Base-by-base conservation (phyloP, 495 filamentous ascomycete genomes). In the Sporormia fimetaria region DNA sequence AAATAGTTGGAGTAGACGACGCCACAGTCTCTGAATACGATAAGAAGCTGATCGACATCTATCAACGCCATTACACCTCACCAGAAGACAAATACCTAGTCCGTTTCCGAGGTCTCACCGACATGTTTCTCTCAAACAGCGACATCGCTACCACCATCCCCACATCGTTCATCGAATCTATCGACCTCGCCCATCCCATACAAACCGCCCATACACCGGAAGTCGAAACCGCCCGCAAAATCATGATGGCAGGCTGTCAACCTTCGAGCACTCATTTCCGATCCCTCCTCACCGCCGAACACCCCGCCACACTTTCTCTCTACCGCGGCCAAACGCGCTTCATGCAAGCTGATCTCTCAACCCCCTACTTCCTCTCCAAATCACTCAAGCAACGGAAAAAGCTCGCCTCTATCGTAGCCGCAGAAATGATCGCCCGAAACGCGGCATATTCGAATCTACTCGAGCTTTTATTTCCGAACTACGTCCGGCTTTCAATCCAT, bases 1-100 rank as follows among this genome's bases (percentile, higher is more conserved):
- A 65, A 31, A 52, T 57, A 14, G 54, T 64, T 45, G 54, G 59
- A 0, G 50, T 70, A 2, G 61, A 65, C 8, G 61, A 64, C 16
- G 52, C 49, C 16, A 54, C 60, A 40, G 47, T 69, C 43, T 57
- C 58, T 33, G 21, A 12, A n/a, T 44, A 44, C 28, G 18, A 38
- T 18, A 25, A 21, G 6, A 7, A 25, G 14, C 31, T 43, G 11
- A 37, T 38, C 17, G 21, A 43, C 10, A 18, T 17, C 20, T 35
- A n/a, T n/a, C n/a, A n/a, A n/a, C n/a, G n/a, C n/a, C n/a, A n/a
- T n/a, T n/a, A n/a, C n/a, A n/a, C n/a, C n/a, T n/a, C n/a, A 39
- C 18, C 16, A 37, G 28, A 21, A 39, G 30, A n/a, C n/a, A 25
- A 23, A 26, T 40, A 40, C 21, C 21, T 28, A 10, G 10, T 40